These are phyloP conservation scores for Hirschioporus abietinus DNA, from an alignment of 768 basidiomycete species.

Conservation along the genomic window DNA sequence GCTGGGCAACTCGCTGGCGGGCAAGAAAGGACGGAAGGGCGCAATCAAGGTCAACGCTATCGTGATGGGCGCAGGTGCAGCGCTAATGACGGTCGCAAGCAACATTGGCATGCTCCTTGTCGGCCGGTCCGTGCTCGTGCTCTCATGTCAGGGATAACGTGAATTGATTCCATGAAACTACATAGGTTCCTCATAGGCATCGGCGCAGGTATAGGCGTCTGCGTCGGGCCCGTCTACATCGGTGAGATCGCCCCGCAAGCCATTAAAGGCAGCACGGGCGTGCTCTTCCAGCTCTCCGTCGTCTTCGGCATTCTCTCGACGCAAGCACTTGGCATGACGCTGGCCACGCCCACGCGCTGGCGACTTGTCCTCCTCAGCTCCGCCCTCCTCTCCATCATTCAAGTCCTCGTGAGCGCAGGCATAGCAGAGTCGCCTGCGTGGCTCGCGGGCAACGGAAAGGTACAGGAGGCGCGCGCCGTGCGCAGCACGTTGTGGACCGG, in stretches of 20 bases:
- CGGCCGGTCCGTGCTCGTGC: slow-evolving; percentile 50
- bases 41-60: slow-evolving; percentile 56
- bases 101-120: slow-evolving; percentile 51
- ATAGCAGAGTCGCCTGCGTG: slow-evolving; percentile 73
- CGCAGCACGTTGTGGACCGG: slow-evolving; percentile 50
- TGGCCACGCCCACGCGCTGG: slow-evolving; percentile 70
- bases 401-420: slow-evolving; percentile 47
- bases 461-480: slow-evolving; percentile 43
- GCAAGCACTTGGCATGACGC: slow-evolving; percentile 65
- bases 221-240: slow-evolving; percentile 81
- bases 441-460: slow-evolving; percentile 44
- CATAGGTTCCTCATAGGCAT: slow-evolving; percentile 60
- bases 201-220: slow-evolving; percentile 67
- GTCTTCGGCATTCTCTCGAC: slow-evolving; percentile 86
- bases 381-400: slow-evolving; percentile 44
- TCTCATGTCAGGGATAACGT: background rate
- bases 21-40: slow-evolving; percentile 64
- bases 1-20: slow-evolving; percentile 61
- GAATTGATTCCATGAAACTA: background rate
- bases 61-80: slow-evolving; percentile 52
- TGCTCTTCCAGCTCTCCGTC: slow-evolving; percentile 77
- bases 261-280: slow-evolving; percentile 76
- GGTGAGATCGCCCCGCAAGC: slow-evolving; percentile 76
- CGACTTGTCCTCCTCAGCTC: slow-evolving; percentile 66
- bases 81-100: slow-evolving; percentile 59